These are phyloP conservation scores for Rhodosorus marinus DNA, from an alignment of 23 red algal genomes.

Conservation along the genomic window DNA sequence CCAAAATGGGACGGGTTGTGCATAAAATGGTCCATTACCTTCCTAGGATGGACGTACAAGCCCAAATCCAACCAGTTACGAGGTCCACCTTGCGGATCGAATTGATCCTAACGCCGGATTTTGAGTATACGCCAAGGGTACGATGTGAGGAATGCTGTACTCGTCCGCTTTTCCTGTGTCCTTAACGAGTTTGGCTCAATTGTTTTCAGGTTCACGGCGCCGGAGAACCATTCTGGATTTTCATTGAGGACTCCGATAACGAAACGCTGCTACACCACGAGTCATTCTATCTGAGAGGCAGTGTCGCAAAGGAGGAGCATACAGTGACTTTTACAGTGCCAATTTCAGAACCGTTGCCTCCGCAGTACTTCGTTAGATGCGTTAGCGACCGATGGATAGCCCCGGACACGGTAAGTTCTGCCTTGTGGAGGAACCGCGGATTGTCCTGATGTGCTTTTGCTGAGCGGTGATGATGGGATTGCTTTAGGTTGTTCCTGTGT, in stretches of 20 bases:
- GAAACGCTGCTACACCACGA: slow-evolving; percentile 53
- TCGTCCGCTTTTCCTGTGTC: slow-evolving; percentile 25
- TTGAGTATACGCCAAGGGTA: slow-evolving; percentile 12
- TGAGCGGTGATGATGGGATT: slow-evolving; percentile 74
- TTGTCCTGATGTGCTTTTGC: no score
- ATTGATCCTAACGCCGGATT: slow-evolving; percentile 19
- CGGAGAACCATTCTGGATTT: slow-evolving; percentile 69
- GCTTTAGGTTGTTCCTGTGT: slow-evolving; percentile 44
- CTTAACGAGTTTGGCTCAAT: slow-evolving; percentile 57
- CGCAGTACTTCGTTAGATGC: not conserved
- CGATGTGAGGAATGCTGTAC: slow-evolving; percentile 27
- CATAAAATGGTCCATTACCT: slow-evolving; percentile 52
- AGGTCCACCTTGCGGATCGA: slow-evolving; percentile 15
- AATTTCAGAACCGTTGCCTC: not conserved
- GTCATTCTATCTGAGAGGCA: slow-evolving; percentile 26
- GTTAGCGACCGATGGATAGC: not conserved
- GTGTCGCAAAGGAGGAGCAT: slow-evolving; percentile 11
- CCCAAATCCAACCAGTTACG: slow-evolving; percentile 21
- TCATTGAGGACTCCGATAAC: slow-evolving; percentile 61
- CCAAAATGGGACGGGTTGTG: slow-evolving; percentile 29
- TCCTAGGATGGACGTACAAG: slow-evolving; percentile 19
- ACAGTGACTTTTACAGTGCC: not conserved
- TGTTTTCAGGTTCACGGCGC: slow-evolving; percentile 13
- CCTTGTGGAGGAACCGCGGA: not conserved
- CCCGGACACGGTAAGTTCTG: not conserved